Percentiles rank a stretch among this genome's conserved stretches.
These are phyloP conservation scores for Linum tenue DNA, from an alignment of 345 rosid species.

Conservation along the genomic window DNA sequence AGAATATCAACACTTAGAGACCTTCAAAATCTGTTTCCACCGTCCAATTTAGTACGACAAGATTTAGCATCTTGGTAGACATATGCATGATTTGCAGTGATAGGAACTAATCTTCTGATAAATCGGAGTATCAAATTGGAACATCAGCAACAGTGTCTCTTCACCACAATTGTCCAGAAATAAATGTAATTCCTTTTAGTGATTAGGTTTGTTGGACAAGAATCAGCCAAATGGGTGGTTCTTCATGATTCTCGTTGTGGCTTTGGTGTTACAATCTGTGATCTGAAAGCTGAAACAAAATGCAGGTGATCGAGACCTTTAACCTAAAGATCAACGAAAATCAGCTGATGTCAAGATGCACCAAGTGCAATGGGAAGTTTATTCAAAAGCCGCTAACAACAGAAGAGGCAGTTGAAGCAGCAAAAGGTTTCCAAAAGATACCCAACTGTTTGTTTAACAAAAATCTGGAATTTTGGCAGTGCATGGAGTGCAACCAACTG, in stretches of 20 bases:
- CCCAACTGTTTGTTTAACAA: conserved; percentile 78
- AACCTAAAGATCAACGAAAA: conserved; percentile 57
- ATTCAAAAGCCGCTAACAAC: conserved; percentile 69
- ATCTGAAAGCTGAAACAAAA: not conserved
- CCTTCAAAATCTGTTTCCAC: too few species aligned
- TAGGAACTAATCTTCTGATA: too few species aligned
- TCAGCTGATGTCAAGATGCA: conserved; percentile 86
- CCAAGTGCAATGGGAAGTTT: conserved; percentile 88
- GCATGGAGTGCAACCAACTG: conserved; percentile 89
- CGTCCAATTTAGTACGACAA: not conserved
- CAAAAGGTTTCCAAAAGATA: conserved; percentile 87
- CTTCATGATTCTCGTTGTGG: not conserved
- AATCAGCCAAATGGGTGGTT: not conserved
- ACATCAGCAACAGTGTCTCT: too few species aligned
- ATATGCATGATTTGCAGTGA: too few species aligned
- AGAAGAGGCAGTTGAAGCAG: conserved; percentile 88
- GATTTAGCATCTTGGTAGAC: too few species aligned
- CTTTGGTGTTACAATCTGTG: not conserved
- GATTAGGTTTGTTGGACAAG: not conserved
- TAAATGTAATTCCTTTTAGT: not conserved
- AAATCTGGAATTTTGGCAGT: conserved; percentile 88
- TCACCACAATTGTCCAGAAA: too few species aligned
- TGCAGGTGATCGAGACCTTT: conserved; percentile 68
- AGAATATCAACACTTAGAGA: not conserved
- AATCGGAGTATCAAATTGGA: too few species aligned